phyloP scores from a whole-genome alignment of 495 filamentous ascomycete genomes.

The Daldinia childiae region DNA sequence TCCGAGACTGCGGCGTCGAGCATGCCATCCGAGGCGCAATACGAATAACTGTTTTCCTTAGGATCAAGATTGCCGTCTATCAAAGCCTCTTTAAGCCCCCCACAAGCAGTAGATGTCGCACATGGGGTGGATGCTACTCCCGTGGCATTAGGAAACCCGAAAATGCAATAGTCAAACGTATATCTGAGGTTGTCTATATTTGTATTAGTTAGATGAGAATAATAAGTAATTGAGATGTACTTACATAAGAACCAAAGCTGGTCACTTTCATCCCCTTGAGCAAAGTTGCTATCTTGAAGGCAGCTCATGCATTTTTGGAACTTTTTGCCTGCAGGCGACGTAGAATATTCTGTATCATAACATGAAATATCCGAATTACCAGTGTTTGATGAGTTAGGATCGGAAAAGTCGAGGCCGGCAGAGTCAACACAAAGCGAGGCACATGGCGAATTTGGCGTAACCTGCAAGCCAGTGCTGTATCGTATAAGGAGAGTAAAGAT shows the following conservation, averaged over 20 bases:
- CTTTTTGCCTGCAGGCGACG: slow-evolving; percentile 50
- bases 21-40: slow-evolving; percentile 50
- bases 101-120: slow-evolving; percentile 55
- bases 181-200: slow-evolving; percentile 58
- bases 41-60: slow-evolving; percentile 49
- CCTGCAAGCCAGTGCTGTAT: slow-evolving; percentile 52
- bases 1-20: slow-evolving; percentile 38
- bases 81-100: slow-evolving; percentile 45
- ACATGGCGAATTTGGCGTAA: slow-evolving; percentile 63
- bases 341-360: slow-evolving; percentile 51
- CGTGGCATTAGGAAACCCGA: slow-evolving; percentile 56
- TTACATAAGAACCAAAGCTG: slow-evolving; percentile 63
- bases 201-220: slow-evolving; percentile 43
- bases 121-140: slow-evolving; percentile 52
- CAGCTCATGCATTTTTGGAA: slow-evolving; percentile 62
- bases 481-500: slow-evolving; percentile 40
- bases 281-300: slow-evolving; percentile 59
- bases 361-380: slow-evolving; percentile 58
- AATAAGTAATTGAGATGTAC: slow-evolving; percentile 18
- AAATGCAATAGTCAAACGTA: slow-evolving; percentile 55
- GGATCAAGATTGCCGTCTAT: slow-evolving; percentile 47
- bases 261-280: slow-evolving; percentile 56
- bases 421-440: slow-evolving; percentile 56
- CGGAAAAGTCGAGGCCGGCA: slow-evolving; percentile 50
- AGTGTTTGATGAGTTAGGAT: slow-evolving; percentile 57